Evolutionary conservation across 805 yeast genomes (phyloP), one percentile per base, ranked within the genome.

Genomic region (Kluyveromyces lactis): DNA sequence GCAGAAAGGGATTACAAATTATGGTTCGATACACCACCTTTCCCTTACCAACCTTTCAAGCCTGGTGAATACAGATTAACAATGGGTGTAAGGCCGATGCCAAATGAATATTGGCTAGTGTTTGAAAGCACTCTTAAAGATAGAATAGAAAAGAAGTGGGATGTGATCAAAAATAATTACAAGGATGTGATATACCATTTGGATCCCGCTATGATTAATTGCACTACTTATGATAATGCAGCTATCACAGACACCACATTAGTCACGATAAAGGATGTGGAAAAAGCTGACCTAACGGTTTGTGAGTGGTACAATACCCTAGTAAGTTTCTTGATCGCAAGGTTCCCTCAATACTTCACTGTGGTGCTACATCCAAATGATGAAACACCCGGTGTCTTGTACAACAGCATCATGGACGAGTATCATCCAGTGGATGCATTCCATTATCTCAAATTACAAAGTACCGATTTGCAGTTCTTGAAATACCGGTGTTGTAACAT

Each of bases 51-150:
- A 35, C 86, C 86, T 1, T 81, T 78, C 63, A 77, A 75, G 52
- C 67, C 73, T 33, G 80, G 75, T 12, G 72, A 64, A 34, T 77
- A 79, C 49, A 71, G 69, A 44, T 59, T 81, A 58, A 79, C 81
- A 2, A 73, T 82, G 81, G 82, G 80, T 1, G 67, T 80, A 37
- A 63, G 68, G 43, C 64, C 69, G 51, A 51, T 68, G 31, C 58
- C 65, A 26, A 55, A 77, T 2, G 67, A 70, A 31, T 79, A 80
- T 29, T 73, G 80, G 73, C 62, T 84, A 18, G 60, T 75, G 24
- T 55, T 84, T 3, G 92, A 84, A 42, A 60, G 77, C 32, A 73
- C 81, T 0, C 82, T 81, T 51, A 49, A 66, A 38, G 57, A 65
- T 3, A 59, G 66, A 32, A 69, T 75, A 13, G 47, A 70, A 26